Base-by-base conservation (phyloP, 495 filamentous ascomycete species). In the Mytilinidion resinicola region DNA sequence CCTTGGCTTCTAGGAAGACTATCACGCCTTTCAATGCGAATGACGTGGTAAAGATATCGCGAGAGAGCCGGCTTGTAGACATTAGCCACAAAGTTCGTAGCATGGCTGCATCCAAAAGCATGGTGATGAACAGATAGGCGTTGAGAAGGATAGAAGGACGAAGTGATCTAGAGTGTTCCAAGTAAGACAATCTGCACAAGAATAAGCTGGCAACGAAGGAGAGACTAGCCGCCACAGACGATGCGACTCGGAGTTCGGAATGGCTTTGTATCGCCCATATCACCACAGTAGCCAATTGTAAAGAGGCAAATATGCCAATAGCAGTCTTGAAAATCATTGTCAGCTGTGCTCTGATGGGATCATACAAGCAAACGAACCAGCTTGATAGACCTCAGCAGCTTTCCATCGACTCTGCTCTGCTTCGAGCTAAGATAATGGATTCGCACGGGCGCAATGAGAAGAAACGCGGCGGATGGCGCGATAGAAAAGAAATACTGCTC, bases 61-160 rank as follows among this genome's bases (percentile, higher is more conserved):
- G 62, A 56, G 69, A 73, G 71, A 53, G 35, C 4, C 17, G 9
- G n/a, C 25, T 66, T 43, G 55, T 43, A 1, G 71, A 70, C 19
- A 73, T 70, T 7, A 86, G 71, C 78, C 79, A 88, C 17, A 85
- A 64, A 0, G 85, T 87, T 44, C 85, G 70, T 10, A 72, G 65
- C 48, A 75, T 77, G 0, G 78, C 74, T 35, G 74, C 66, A 63
- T 86, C 82, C 15, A 86, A 76, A 9, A 86, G 67, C 12, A 82
- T 49, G 0, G 80, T 80, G 59, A 81, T 60, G 46, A 83, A 74
- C 1, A 89, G 72, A 65, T 85, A 89, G 11, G 73, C 56, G 49
- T 80, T 78, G 35, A 88, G 69, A 9, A 87, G 58, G 21, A 77
- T 70, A 0, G 86, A 87, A 0, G 85, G 85, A 46, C 76, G 74